Evolutionary conservation across 2,329 filamentous ascomycete genomes (phyloP), one percentile per base, ranked within the genome.

Genomic region (Talaromyces sp.): DNA sequence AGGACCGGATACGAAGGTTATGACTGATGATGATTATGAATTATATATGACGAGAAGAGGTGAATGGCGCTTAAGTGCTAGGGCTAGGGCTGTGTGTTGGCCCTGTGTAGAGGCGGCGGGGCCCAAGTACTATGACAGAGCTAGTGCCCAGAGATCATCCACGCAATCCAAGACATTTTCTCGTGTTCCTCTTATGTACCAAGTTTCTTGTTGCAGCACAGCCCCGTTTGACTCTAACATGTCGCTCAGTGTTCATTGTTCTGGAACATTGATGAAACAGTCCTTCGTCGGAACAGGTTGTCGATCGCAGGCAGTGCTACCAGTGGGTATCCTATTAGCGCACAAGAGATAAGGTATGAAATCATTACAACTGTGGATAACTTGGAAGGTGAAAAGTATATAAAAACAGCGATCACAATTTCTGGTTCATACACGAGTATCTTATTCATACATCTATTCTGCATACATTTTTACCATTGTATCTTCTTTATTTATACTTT

Each of bases 141-240:
- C 22, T 49, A 14, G 45, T 22, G 13, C 13, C 24, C 24, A 14
- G 24, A 16, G 14, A 50, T 27, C 16, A 31, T n/a, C 8, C 47
- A 49, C 19, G 16, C 8, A 52, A 39, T 56, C 33, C 52, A 56
- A 37, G 52, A 56, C 52, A 35, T 56, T 56, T 54, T 56, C 52
- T 37, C 49, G 27, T 33, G 27, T 52, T 35, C 11, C 14, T 24
- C n/a, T 14, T 56, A 24, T 35, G 27, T 27, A 10, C 43, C 43
- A 11, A 45, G 9, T 19, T 27, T 6, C 19, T 22, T 13, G n/a
- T 56, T 10, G n/a, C 52, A 39, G 52, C 52, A 56, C 33, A 56
- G 52, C 52, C 52, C 39, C 52, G 39, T 39, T 56, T 13, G 10
- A 14, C n/a, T 56, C 24, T 52, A n/a, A 33, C 49, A 33, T 9